These are phyloP conservation scores for Rosa hybrid DNA, from an alignment of 331 rosid genomes.

Conservation along the genomic window DNA sequence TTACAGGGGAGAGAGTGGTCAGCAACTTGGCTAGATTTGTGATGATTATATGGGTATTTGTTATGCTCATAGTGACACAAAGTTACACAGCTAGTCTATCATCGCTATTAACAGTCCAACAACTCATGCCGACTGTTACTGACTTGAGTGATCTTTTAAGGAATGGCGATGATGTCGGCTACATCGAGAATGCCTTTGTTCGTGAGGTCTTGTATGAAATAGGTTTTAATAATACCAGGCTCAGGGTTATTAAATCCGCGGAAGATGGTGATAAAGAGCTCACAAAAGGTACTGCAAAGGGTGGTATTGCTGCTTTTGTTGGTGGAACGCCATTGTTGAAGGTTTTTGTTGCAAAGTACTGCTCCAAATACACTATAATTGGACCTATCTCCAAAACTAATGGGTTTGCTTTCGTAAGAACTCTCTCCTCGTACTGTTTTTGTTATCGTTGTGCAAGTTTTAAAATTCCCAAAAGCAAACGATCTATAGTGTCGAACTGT, in stretches of 20 bases:
- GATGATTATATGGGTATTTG: constrained; percentile 40
- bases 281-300: constrained; percentile 11
- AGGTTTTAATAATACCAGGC: constrained; percentile 27
- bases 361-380: constrained; percentile 43
- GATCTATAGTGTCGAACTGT: too few species aligned
- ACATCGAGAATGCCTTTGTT: constrained; percentile 39
- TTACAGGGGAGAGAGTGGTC: constrained; percentile 47
- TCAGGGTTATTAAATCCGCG: constrained; percentile 17
- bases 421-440: neutral
- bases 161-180: constrained; percentile 40
- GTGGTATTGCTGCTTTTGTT: constrained; percentile 50
- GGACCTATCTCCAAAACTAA: constrained; percentile 22
- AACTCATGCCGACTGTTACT: constrained; percentile 31
- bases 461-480: too few species aligned
- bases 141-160: constrained; percentile 28
- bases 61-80: neutral
- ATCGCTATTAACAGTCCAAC: constrained; percentile 48
- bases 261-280: constrained; percentile 34
- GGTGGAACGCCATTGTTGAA: constrained; percentile 46
- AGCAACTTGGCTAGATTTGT: constrained; percentile 58
- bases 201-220: constrained; percentile 22
- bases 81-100: constrained; percentile 13
- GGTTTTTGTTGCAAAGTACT: constrained; percentile 32
- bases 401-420: constrained; percentile 14
- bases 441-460: too few species aligned